Evolutionary conservation across 1,284 basidiomycete species (phyloP).

Genomic region (Apiotrichum veenhuisii): DNA sequence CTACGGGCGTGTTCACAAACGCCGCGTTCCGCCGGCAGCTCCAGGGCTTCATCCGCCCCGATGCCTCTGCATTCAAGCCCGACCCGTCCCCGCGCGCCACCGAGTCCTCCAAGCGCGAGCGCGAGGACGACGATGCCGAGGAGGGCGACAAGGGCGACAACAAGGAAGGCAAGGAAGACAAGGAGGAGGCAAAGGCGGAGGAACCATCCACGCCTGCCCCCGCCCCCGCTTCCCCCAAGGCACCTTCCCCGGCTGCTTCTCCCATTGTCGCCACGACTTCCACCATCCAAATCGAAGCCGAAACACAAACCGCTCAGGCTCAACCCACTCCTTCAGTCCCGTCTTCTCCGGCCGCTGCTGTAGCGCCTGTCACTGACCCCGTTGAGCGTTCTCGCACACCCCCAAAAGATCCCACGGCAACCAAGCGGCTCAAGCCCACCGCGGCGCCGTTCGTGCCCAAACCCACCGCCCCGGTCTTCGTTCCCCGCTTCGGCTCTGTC

Average conservation of each 20-base stretch:
- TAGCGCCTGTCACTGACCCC: not conserved
- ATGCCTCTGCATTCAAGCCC: conserved; percentile 1
- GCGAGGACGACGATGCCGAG: not conserved
- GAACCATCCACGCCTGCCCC: not conserved
- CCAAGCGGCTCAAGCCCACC: conserved; percentile 1
- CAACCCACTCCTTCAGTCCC: not conserved
- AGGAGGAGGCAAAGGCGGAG: not conserved
- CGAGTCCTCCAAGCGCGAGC: not conserved
- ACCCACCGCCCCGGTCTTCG: not conserved
- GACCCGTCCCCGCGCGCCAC: not conserved
- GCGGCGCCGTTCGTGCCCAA: conserved; percentile 2
- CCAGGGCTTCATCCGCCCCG: conserved; percentile 8
- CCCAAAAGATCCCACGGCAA: not conserved
- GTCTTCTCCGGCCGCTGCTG: not conserved
- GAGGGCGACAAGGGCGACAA: not conserved
- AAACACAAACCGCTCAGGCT: not conserved
- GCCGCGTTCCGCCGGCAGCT: conserved; percentile 8
- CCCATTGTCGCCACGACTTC: not conserved
- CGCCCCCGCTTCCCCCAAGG: not conserved
- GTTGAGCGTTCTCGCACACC: conserved; percentile 1
- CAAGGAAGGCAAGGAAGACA: not conserved
- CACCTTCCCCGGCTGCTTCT: not conserved
- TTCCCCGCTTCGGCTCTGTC: not conserved
- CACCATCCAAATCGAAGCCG: not conserved
- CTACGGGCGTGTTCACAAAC: conserved; percentile 1